Conservation (phyloP, 2,329 filamentous ascomycete genomes). For the Colletotrichum viniferum region DNA sequence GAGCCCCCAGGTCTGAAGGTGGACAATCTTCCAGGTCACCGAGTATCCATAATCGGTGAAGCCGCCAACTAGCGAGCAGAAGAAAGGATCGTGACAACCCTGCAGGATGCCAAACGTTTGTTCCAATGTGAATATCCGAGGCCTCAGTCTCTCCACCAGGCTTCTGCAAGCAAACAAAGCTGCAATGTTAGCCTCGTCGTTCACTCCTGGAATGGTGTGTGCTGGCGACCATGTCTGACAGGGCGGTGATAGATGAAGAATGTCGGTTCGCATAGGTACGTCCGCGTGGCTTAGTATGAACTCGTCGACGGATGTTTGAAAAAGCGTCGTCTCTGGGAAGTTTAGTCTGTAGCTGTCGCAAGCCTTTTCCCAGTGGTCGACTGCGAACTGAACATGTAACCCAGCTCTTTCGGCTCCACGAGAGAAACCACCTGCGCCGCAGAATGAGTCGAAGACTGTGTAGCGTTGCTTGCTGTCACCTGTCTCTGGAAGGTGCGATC, state of each 20-base stretch:
- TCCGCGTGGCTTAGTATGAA: conserved; percentile 46
- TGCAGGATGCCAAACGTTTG: conserved; percentile 74
- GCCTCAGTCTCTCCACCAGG: conserved; percentile 62
- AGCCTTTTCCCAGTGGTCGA: conserved; percentile 66
- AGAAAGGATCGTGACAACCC: conserved; percentile 53
- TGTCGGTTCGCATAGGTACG: conserved; percentile 56
- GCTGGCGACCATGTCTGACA: conserved; percentile 79
- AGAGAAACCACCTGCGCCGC: conserved; percentile 74
- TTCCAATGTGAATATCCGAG: conserved; percentile 77
- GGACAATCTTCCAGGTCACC: conserved; percentile 69
- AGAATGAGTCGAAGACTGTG: conserved; percentile 74
- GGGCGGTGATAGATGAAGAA: conserved; percentile 77
- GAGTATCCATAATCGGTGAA: conserved; percentile 72
- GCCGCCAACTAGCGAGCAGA: conserved; percentile 64
- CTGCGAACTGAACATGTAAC: conserved; percentile 61
- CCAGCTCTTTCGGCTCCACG: conserved; percentile 65
- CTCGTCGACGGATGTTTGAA: conserved; percentile 49
- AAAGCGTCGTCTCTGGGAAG: conserved; percentile 56
- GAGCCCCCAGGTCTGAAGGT: conserved; percentile 54
- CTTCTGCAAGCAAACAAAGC: conserved; percentile 57
- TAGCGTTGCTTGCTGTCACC: conserved; percentile 50
- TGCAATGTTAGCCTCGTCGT: conserved; percentile 72
- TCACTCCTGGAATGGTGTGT: conserved; percentile 62
- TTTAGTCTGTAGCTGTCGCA: conserved; percentile 63
- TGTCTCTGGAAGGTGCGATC: conserved; percentile 27